phyloP scores from a whole-genome alignment of 345 rosid species.

The Garcia nutans region DNA sequence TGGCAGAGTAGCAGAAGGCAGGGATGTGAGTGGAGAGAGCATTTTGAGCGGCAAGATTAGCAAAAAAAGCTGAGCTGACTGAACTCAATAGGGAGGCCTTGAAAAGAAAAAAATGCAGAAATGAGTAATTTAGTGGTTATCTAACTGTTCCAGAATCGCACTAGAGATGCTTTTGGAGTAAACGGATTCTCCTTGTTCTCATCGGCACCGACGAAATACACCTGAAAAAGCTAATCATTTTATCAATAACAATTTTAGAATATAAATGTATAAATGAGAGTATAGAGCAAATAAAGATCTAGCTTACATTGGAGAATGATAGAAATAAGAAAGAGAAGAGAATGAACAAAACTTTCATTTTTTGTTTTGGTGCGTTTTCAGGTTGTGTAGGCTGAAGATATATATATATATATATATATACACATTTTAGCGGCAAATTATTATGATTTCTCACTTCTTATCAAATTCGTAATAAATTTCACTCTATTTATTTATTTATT shows the following conservation, averaged over 20 bases:
- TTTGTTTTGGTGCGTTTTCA: too few relatives aligned
- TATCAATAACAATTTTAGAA: not conserved
- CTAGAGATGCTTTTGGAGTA: slow-evolving; percentile 63
- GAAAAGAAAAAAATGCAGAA: slow-evolving; percentile 61
- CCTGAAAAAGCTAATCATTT: slow-evolving; percentile 4
- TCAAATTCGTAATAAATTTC: too few relatives aligned
- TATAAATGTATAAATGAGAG: too few relatives aligned
- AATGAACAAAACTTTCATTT: not conserved
- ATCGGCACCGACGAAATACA: not conserved
- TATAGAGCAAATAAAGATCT: not conserved
- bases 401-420: too few relatives aligned
- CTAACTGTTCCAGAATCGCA: slow-evolving; percentile 81
- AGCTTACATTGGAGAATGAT: slow-evolving; percentile 9
- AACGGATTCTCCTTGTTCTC: slow-evolving; percentile 53
- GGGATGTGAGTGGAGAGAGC: slow-evolving; percentile 55
- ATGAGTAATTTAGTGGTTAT: slow-evolving; percentile 39
- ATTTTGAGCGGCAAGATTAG: slow-evolving; percentile 63
- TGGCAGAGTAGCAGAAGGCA: slow-evolving; percentile 72
- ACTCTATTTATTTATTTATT: too few relatives aligned
- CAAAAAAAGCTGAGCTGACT: slow-evolving; percentile 52
- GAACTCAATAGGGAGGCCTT: slow-evolving; percentile 70
- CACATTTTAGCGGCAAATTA: too few relatives aligned
- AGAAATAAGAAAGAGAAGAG: not conserved
- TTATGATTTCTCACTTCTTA: too few relatives aligned
- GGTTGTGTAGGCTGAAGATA: too few relatives aligned